Conservation (phyloP, 148 eudicot species). For the Rheum nobile region DNA sequence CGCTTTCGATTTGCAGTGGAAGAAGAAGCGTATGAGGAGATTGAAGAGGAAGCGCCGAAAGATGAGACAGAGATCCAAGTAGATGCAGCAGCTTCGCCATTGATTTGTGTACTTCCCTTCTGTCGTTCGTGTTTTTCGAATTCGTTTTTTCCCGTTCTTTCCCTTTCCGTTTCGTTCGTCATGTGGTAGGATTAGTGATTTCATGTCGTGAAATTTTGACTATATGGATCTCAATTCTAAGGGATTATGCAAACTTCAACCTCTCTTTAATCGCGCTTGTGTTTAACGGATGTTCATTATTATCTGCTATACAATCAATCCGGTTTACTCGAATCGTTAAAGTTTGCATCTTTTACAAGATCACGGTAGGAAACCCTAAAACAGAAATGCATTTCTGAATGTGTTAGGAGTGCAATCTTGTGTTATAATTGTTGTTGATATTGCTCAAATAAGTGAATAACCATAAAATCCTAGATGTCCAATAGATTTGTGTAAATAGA, state of each 20-base stretch:
- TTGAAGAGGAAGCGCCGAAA: slow-evolving; percentile 20
- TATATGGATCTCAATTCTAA: not conserved
- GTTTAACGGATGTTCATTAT: not conserved
- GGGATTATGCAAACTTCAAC: not conserved
- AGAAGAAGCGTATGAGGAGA: slow-evolving; percentile 19
- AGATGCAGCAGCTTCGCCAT: not conserved
- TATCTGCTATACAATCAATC: too few species aligned
- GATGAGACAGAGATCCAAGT: slow-evolving; percentile 20
- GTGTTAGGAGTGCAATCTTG: too few species aligned
- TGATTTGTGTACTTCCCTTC: not conserved
- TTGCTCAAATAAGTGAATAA: too few species aligned
- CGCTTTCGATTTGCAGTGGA: slow-evolving; percentile 8
- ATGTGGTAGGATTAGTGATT: not conserved
- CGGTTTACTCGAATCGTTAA: too few species aligned
- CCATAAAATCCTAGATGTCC: too few species aligned
- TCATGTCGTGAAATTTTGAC: not conserved
- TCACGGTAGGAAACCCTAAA: too few species aligned
- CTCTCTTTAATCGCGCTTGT: not conserved
- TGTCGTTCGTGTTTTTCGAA: not conserved
- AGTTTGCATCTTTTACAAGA: too few species aligned
- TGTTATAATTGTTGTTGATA: too few species aligned
- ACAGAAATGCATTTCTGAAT: too few species aligned
- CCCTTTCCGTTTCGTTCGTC: not conserved
- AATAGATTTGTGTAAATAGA: too few species aligned
- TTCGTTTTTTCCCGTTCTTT: not conserved